These are phyloP conservation scores for Halteria grandinella DNA, from an alignment of 73 alveolate genomes.

Conservation along the genomic window DNA sequence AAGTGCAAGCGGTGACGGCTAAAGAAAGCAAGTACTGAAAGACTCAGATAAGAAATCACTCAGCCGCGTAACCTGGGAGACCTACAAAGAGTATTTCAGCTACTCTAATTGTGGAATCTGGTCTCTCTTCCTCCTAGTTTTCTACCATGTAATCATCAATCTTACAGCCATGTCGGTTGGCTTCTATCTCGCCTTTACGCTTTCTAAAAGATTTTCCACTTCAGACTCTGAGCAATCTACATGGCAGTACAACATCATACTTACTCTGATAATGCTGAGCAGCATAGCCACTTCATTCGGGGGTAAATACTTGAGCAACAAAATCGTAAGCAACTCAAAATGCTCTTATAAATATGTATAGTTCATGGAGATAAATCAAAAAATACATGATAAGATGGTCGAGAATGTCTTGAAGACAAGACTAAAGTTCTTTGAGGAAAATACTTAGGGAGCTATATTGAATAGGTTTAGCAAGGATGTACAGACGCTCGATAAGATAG, in stretches of 20 bases:
- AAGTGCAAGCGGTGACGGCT: no score
- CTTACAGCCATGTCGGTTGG: slow-evolving; percentile 19
- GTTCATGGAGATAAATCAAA: slow-evolving; percentile 28
- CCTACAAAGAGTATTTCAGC: slow-evolving; percentile 49
- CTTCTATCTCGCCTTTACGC: slow-evolving; percentile 46
- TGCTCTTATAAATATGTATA: background rate
- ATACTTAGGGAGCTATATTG: slow-evolving; percentile 45
- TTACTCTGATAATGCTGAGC: background rate
- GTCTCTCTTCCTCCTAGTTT: slow-evolving; percentile 21
- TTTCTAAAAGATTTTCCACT: slow-evolving; percentile 18
- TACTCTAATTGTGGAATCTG: slow-evolving; percentile 40
- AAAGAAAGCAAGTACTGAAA: no score
- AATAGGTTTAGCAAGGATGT: slow-evolving; percentile 58
- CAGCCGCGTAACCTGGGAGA: slow-evolving; percentile 35
- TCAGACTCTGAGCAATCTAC: background rate
- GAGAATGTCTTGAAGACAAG: slow-evolving; percentile 30
- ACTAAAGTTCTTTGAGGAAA: slow-evolving; percentile 50
- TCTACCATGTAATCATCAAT: slow-evolving; percentile 11
- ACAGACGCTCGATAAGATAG: slow-evolving; percentile 22
- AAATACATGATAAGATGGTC: slow-evolving; percentile 27
- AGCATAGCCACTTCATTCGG: background rate
- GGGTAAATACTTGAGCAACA: background rate
- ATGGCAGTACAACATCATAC: background rate
- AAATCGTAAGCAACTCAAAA: slow-evolving; percentile 20
- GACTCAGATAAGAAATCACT: slow-evolving; percentile 4